Evolutionary conservation across 2,329 filamentous ascomycete genomes (phyloP).

Genomic region (Trichoderma asperellum): DNA sequence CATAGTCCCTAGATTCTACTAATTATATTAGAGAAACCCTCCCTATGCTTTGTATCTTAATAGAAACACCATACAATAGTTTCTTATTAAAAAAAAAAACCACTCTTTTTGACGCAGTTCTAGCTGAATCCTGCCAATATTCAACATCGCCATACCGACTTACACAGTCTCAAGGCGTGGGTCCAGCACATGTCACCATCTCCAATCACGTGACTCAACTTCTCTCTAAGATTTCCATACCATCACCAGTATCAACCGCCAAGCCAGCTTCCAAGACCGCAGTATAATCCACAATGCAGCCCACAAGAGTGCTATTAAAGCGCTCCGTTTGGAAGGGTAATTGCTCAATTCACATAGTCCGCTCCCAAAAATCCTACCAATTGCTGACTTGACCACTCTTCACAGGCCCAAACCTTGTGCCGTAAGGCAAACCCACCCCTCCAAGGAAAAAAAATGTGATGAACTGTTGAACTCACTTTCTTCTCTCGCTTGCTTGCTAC

Average conservation of each 20-base stretch:
- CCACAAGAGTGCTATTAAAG: constrained; percentile 68
- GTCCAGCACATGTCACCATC: constrained; percentile 4
- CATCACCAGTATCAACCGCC: neutral
- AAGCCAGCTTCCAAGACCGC: constrained; percentile 1
- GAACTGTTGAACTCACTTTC: neutral
- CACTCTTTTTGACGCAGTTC: neutral
- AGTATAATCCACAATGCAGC: constrained; percentile 59
- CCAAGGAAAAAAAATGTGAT: neutral
- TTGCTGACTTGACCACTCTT: constrained; percentile 32
- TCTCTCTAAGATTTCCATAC: constrained; percentile 26
- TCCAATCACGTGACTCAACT: constrained; percentile 18
- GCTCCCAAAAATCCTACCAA: neutral
- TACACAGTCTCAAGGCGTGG: neutral
- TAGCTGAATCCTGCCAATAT: neutral
- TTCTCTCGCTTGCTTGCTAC: constrained; percentile 28
- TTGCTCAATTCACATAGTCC: constrained; percentile 20
- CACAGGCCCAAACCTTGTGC: constrained; percentile 57
- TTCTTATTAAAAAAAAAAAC: neutral
- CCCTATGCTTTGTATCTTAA: neutral
- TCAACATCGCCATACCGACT: neutral
- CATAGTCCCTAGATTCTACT: neutral
- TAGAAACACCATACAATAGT: neutral
- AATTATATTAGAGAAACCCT: neutral
- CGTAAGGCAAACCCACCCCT: constrained; percentile 47
- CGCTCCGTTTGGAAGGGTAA: constrained; percentile 89